Evolutionary conservation across 2,329 filamentous ascomycete species (phyloP), one percentile per base, ranked within the genome.

Genomic region (Fusarium floridanum): DNA sequence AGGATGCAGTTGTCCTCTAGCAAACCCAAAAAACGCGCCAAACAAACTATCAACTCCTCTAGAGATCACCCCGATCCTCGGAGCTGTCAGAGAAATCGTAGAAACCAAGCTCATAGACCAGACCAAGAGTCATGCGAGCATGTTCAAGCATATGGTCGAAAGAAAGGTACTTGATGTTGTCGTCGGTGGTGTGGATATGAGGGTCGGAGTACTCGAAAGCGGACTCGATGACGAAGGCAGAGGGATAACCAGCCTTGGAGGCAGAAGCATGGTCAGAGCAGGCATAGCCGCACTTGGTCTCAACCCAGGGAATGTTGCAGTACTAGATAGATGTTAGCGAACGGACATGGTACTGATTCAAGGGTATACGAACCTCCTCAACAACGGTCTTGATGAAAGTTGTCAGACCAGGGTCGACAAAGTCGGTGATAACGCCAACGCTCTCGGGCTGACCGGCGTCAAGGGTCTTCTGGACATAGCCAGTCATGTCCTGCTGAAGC

Each of bases 401-500:
- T 6, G 96, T 98, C 76, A 98, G 86, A 64, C 89, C 91, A 3
- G 91, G 86, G 81, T 98, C 93, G 53, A 98, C 96, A 78, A 89
- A 98, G 83, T 98, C 96, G 6, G 94, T 95, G 79, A 98, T 97
- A 61, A 98, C 94, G 50, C 96, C 96, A 4, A 98, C 94, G 55
- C 91, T 93, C 87, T 98, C 96, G 6, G 91, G 89, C 83, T 94
- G 88, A 68, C 95, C 95, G 4, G 94, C 92, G 75, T 97, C 93
- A 22, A 97, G 85, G 0, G 95, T 97, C 79, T 92, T 92, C 81
- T 95, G 91, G 6, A 95, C 89, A 81, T 93, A 98, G 20, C 96
- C 96, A 2, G 95, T 97, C 96, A 98, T 98, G 83, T 98, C 96
- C 84, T 98, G 96, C 86, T 98, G 96, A 64, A 98, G 90, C 97